These are phyloP conservation scores for Murraya koenigii DNA, from an alignment of 345 rosid genomes.

Conservation along the genomic window DNA sequence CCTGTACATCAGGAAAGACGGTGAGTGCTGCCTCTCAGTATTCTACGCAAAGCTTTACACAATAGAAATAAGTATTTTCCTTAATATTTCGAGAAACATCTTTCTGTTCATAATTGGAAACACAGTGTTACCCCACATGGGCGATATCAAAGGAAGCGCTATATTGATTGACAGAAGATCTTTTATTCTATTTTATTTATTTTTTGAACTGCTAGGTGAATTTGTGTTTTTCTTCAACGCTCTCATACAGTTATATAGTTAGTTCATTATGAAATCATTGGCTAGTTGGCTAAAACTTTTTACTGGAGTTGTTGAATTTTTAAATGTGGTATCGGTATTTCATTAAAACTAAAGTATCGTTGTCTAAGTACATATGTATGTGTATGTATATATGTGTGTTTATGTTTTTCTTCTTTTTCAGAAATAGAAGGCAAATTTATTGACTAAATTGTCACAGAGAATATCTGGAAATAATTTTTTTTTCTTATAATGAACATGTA, in stretches of 20 bases:
- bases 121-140: no score
- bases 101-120: background rate
- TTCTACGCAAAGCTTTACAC: background rate
- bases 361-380: background rate
- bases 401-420: no score
- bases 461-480: background rate
- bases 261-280: background rate
- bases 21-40: constrained; percentile 38
- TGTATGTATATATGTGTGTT: background rate
- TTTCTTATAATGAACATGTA: background rate
- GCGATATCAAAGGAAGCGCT: no score
- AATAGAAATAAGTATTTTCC: background rate
- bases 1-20: constrained; percentile 58
- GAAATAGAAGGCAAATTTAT: background rate
- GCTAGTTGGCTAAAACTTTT: background rate
- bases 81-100: background rate
- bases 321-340: background rate
- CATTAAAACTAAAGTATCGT: background rate
- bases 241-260: background rate
- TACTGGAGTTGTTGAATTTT: background rate
- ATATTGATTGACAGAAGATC: background rate
- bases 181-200: background rate
- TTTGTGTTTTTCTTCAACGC: background rate
- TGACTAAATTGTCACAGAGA: background rate
- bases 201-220: background rate